Percentiles rank a stretch among this genome's conserved stretches.
These are phyloP conservation scores for Tagetes erecta DNA, from an alignment of 129 eudicot genomes.

Conservation along the genomic window DNA sequence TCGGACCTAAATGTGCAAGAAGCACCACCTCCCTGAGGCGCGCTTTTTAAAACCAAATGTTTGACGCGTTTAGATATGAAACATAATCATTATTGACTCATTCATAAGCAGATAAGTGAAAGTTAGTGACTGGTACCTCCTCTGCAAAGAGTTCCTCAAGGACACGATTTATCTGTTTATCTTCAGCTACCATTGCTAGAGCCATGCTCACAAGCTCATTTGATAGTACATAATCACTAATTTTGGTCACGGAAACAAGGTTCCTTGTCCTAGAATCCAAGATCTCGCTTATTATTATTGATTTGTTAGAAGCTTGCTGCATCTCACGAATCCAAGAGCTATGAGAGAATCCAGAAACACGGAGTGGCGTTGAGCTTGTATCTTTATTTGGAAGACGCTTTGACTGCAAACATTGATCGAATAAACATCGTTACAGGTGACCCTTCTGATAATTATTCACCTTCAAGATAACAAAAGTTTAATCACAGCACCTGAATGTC, in stretches of 20 bases:
- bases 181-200: slow-evolving; percentile 98
- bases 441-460: neutral
- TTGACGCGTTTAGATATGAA: too few species aligned
- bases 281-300: slow-evolving; percentile 93
- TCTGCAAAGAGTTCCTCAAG: slow-evolving; percentile 97
- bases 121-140: slow-evolving; percentile 48
- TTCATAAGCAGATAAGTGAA: too few species aligned
- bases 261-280: slow-evolving; percentile 96
- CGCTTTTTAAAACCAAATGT: too few species aligned
- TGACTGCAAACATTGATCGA: slow-evolving; percentile 58
- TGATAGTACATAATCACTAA: slow-evolving; percentile 91
- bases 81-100: too few species aligned
- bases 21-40: too few species aligned
- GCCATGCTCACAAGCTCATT: slow-evolving; percentile 99
- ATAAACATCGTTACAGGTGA: neutral
- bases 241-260: slow-evolving; percentile 90
- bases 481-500: slow-evolving; percentile 75
- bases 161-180: slow-evolving; percentile 94
- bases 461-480: slow-evolving; percentile 15
- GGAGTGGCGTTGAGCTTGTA: slow-evolving; percentile 51
- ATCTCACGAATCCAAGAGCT: slow-evolving; percentile 96
- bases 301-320: slow-evolving; percentile 95
- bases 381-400: slow-evolving; percentile 79
- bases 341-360: slow-evolving; percentile 79
- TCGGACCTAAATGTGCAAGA: too few species aligned